phyloP scores from a whole-genome alignment of 352 stramenopile genomes.

The Pythium scleroteichum region DNA sequence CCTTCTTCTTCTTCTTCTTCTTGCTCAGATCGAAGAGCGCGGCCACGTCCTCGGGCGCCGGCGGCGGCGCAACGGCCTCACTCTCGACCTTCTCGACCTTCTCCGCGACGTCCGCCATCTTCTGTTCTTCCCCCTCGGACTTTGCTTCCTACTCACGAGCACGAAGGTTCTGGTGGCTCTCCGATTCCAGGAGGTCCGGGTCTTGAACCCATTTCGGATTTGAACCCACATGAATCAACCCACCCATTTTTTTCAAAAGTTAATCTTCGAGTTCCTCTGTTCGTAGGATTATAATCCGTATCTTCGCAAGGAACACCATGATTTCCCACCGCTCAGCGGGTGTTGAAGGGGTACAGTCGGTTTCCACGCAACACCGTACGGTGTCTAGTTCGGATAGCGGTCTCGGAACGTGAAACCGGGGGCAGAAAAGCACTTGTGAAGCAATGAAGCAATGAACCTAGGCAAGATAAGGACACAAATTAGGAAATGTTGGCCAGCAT shows the following conservation, averaged over 20 bases:
- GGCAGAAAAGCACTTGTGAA: too few relatives aligned
- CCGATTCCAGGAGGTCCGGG: conserved; percentile 10
- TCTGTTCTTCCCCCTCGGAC: conserved; percentile 6
- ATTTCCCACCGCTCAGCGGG: too few relatives aligned
- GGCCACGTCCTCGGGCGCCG: conserved; percentile 83
- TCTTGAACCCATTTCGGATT: conserved; percentile 3
- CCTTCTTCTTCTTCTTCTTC: conserved; percentile 94
- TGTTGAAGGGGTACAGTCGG: too few relatives aligned
- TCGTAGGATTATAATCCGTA: too few relatives aligned
- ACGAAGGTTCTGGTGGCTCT: conserved; percentile 34
- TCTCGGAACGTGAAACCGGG: too few relatives aligned
- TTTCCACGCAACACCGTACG: too few relatives aligned
- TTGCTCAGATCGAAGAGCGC: conserved; percentile 90
- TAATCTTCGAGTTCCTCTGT: too few relatives aligned
- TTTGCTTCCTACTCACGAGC: neutral
- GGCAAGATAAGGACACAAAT: too few relatives aligned
- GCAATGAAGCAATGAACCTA: too few relatives aligned
- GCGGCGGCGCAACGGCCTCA: conserved; percentile 44
- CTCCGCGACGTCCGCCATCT: conserved; percentile 63
- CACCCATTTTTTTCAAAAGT: neutral
- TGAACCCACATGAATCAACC: conserved; percentile 8
- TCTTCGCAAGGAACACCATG: too few relatives aligned
- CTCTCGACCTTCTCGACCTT: conserved; percentile 38
- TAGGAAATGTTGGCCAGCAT: too few relatives aligned
- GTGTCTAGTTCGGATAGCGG: too few relatives aligned